Evolutionary conservation across 169 alveolate species (phyloP), one percentile per base, ranked within the genome.

Genomic region (Plasmodium gallinaceum): DNA sequence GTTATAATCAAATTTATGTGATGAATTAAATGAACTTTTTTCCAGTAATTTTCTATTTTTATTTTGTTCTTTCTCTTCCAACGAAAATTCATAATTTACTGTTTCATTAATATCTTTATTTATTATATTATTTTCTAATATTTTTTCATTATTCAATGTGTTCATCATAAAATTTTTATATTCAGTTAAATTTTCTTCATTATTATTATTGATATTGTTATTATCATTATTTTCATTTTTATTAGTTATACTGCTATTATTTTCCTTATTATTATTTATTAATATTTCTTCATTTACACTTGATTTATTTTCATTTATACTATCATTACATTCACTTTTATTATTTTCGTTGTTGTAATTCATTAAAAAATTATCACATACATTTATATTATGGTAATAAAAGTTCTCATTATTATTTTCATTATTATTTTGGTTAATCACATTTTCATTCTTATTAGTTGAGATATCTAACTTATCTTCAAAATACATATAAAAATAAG

Each of bases 61-160:
- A 58, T 32, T 16, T 9, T 71, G 69, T 52, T 71, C 68, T 51
- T 71, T 37, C 42, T 24, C 39, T 22, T 12, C 68, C 12, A 71
- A 26, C 2, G 43, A 39, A 52, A 12, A 22, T 12, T 52, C 52
- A 12, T 20, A 42, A 3, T 2, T n/a, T 43, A 14, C 64, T 7
- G 10, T 39, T 32, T 32, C 39, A 39, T 70, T 45, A 8, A 3
- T 12, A 43, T 51, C 48, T 14, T 42, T 52, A 71, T 58, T 24
- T 1, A 14, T 57, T 57, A 18, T 0, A 14, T 9, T 1, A 51
- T 39, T 14, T 48, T 46, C 65, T 16, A 48, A 18, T 37, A 37
- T 12, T 2, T 12, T 18, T 12, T 52, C 45, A 4, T 48, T 37
- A 57, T 22, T 37, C 14, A 8, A n/a, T 26, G 18, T 26, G n/a